A percentile compares a stretch with the other conserved stretches of the same genome.
phyloP scores from a whole-genome alignment of 169 alveolate genomes.

The Cryptosporidium canis region DNA sequence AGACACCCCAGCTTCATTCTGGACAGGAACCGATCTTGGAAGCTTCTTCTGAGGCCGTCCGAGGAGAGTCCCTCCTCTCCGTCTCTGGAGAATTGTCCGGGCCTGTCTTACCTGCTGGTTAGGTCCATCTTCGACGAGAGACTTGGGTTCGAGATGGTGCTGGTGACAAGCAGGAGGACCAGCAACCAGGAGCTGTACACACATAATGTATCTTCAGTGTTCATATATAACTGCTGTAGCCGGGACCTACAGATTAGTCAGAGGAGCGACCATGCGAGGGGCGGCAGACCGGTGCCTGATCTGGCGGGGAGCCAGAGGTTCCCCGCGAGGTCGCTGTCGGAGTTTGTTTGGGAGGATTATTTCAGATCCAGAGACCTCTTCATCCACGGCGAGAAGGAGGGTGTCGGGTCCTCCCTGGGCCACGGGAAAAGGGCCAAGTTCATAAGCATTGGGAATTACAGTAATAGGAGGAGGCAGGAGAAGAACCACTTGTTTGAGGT shows the following conservation, averaged over 20 bases:
- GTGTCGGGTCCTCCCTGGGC: no score
- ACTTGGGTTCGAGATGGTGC: slow-evolving; percentile 39
- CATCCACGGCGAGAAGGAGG: background rate
- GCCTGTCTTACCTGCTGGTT: background rate
- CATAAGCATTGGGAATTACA: slow-evolving; percentile 9
- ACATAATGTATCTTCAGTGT: background rate
- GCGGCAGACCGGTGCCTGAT: background rate
- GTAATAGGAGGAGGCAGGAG: background rate
- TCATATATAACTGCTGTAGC: slow-evolving; percentile 26
- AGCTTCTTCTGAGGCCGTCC: background rate
- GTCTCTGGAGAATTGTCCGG: background rate
- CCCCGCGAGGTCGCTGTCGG: background rate
- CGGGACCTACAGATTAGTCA: slow-evolving; percentile 25
- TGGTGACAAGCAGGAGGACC: background rate
- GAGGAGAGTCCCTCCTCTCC: background rate
- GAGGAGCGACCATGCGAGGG: background rate
- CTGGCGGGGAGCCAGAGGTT: background rate
- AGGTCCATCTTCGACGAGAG: slow-evolving; percentile 23
- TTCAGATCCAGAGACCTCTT: slow-evolving; percentile 27
- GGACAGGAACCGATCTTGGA: slow-evolving; percentile 41
- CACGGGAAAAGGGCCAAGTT: slow-evolving; percentile 10
- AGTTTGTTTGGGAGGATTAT: slow-evolving; percentile 40
- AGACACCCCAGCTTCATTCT: slow-evolving; percentile 3
- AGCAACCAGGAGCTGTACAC: background rate
- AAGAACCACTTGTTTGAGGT: slow-evolving; percentile 21